Conservation (phyloP, 495 filamentous ascomycete species). For the Neurospora hispaniola region DNA sequence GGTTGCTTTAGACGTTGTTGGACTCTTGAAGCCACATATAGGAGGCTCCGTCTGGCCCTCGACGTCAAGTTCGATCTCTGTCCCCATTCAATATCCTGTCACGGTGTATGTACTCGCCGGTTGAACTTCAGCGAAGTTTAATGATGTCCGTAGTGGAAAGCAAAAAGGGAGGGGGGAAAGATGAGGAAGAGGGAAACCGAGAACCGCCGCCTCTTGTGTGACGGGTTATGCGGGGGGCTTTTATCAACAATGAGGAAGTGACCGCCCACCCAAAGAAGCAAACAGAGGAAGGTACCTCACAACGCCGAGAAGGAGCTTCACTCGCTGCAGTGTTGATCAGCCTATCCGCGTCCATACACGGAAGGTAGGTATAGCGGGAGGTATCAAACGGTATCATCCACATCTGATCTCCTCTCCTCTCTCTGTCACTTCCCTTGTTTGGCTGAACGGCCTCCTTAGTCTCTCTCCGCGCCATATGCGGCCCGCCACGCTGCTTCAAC, state of each 20-base stretch:
- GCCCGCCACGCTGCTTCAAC: not conserved
- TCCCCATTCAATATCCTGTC: constrained; percentile 34
- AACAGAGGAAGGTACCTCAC: not conserved
- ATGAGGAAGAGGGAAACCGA: not conserved
- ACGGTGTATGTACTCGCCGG: not conserved
- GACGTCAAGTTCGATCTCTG: constrained; percentile 35
- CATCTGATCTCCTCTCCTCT: not conserved
- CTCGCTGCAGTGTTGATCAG: not conserved
- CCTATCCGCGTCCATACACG: not conserved
- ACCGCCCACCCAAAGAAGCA: not conserved
- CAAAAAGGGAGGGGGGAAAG: not conserved
- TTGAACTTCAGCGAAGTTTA: not conserved
- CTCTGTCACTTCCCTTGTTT: not conserved
- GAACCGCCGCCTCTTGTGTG: not conserved
- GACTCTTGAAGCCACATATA: constrained; percentile 35
- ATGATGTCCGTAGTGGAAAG: not conserved
- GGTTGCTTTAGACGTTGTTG: constrained; percentile 14
- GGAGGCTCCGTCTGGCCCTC: constrained; percentile 41
- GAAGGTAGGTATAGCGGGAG: not conserved
- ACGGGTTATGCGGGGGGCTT: not conserved
- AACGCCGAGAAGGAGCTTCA: not conserved
- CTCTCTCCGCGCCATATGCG: not conserved
- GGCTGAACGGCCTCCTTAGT: not conserved
- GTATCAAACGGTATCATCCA: not conserved
- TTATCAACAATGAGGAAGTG: not conserved